These are phyloP conservation scores for Backusella luteola DNA, from an alignment of 192 early-diverging fungal genomes.

Conservation along the genomic window DNA sequence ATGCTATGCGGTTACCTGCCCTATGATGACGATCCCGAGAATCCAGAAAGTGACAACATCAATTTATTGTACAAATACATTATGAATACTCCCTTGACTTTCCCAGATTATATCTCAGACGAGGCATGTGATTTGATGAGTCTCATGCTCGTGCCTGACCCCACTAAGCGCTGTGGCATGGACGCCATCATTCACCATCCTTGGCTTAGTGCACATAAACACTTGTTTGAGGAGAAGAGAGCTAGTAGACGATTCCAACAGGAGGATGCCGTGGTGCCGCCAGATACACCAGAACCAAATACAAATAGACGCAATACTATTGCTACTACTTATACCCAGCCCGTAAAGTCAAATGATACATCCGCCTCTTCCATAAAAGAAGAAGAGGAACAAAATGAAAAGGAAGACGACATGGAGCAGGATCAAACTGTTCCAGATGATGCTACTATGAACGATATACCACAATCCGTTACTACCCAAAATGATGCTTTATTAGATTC, in stretches of 20 bases:
- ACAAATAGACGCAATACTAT: conserved; percentile 19
- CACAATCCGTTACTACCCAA: not conserved
- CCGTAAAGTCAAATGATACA: not conserved
- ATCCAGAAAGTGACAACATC: conserved; percentile 89
- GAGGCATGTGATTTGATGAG: conserved; percentile 77
- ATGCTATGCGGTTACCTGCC: conserved; percentile 90
- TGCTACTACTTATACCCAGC: conserved; percentile 4
- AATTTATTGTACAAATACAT: conserved; percentile 85
- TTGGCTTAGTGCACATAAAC: conserved; percentile 32
- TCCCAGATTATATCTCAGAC: conserved; percentile 82
- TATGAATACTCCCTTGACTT: conserved; percentile 73
- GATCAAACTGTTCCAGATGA: not conserved
- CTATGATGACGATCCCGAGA: conserved; percentile 88
- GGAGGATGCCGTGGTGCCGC: not conserved
- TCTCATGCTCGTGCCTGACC: conserved; percentile 93
- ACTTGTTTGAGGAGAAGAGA: conserved; percentile 21
- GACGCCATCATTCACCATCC: conserved; percentile 72
- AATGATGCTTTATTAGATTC: not conserved
- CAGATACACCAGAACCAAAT: conserved; percentile 1
- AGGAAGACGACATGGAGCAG: not conserved
- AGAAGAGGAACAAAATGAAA: not conserved
- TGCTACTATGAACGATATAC: not conserved
- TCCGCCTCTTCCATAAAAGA: not conserved
- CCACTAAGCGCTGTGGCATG: conserved; percentile 70
- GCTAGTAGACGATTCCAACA: not conserved